These are phyloP conservation scores for Aspergillus pseudoterreus DNA, from an alignment of 2,329 filamentous ascomycete genomes.

Conservation along the genomic window DNA sequence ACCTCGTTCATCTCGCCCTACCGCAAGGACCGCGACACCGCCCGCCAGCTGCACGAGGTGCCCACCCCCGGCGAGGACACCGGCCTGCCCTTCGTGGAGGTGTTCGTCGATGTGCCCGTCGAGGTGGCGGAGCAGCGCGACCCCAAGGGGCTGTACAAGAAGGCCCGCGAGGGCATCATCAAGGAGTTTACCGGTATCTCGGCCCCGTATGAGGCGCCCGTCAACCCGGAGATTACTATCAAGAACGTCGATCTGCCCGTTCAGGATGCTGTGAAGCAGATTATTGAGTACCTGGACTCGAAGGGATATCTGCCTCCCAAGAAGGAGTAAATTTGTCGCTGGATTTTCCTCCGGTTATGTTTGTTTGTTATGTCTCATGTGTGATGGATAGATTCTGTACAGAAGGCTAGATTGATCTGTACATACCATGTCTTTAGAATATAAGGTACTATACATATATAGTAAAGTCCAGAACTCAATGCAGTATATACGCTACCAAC, in stretches of 20 bases:
- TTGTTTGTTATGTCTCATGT: background rate
- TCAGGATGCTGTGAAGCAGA: slow-evolving; percentile 82
- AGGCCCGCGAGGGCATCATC: slow-evolving; percentile 88
- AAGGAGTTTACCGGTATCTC: slow-evolving; percentile 96
- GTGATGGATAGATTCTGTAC: background rate
- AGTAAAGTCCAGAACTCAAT: background rate
- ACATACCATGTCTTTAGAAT: slow-evolving; percentile 1
- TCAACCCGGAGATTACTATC: slow-evolving; percentile 82
- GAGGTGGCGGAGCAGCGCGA: slow-evolving; percentile 92
- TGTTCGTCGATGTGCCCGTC: slow-evolving; percentile 86
- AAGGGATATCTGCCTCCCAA: slow-evolving; percentile 58
- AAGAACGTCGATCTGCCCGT: slow-evolving; percentile 76
- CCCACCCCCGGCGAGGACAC: slow-evolving; percentile 55
- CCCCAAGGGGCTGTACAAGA: slow-evolving; percentile 97
- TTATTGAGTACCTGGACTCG: slow-evolving; percentile 71
- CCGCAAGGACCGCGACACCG: slow-evolving; percentile 76
- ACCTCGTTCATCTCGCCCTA: slow-evolving; percentile 98
- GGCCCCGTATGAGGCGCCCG: slow-evolving; percentile 88
- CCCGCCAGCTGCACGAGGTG: slow-evolving; percentile 72
- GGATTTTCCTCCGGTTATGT: background rate
- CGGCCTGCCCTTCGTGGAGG: slow-evolving; percentile 83
- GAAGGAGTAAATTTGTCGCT: slow-evolving; percentile 23
- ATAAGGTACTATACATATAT: background rate
- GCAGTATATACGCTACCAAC: slow-evolving; percentile 15
- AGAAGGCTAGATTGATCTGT: slow-evolving; percentile 5